Percentiles rank a stretch among this genome's conserved stretches.
Conservation (phyloP, 2,329 filamentous ascomycete species). For the Xylaria sp. region DNA sequence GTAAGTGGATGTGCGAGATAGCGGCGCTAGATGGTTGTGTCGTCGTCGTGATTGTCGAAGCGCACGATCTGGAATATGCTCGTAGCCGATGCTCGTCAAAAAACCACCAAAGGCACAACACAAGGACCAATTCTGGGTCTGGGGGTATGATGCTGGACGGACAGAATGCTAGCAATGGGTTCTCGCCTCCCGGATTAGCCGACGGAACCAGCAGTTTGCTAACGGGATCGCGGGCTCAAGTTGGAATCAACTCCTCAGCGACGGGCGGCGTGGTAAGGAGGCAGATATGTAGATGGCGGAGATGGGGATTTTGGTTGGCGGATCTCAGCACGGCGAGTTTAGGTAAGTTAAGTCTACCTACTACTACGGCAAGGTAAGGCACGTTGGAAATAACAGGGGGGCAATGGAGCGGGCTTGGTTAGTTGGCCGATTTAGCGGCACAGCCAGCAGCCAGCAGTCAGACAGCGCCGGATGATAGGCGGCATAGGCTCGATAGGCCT, state of each 20-base stretch:
- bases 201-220: conserved; percentile 24
- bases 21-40: conserved; percentile 31
- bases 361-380: no score
- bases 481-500: no score
- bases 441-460: no score
- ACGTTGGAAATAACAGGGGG: conserved; percentile 6
- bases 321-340: background rate
- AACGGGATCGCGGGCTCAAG: conserved; percentile 5
- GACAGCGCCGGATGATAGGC: no score
- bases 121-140: background rate
- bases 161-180: background rate
- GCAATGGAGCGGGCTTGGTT: conserved; percentile 11
- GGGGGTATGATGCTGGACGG: background rate
- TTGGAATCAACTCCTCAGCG: background rate
- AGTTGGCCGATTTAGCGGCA: no score
- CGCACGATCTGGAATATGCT: conserved; percentile 6
- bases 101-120: background rate
- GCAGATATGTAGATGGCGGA: conserved; percentile 1
- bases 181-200: conserved; percentile 29
- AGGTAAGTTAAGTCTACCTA: background rate
- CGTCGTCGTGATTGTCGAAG: conserved; percentile 20
- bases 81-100: background rate
- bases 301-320: background rate
- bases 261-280: background rate
- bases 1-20: conserved; percentile 21